Percentiles rank a stretch among this genome's conserved stretches.
Conservation (phyloP, 1,139 yeast species). For the Kurtzmaniella quercitrusa region DNA sequence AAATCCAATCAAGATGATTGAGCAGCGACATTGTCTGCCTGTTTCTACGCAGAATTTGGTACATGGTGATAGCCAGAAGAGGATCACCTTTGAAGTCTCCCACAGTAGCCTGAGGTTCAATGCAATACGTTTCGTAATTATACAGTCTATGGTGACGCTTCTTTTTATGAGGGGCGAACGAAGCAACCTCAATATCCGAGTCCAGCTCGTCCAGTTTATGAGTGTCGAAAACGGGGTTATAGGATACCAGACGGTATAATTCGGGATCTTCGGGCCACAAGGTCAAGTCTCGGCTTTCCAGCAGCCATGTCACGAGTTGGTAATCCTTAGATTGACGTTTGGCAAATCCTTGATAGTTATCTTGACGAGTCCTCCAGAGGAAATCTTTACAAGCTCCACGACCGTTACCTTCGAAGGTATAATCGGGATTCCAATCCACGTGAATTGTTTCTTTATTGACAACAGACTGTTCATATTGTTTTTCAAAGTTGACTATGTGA, state of each 20-base stretch:
- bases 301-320: slow-evolving; percentile 91
- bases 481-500: slow-evolving; percentile 56
- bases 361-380: slow-evolving; percentile 70
- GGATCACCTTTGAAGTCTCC: slow-evolving; percentile 33
- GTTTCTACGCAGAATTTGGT: slow-evolving; percentile 28
- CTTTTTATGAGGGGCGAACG: neutral
- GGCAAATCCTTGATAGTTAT: slow-evolving; percentile 30
- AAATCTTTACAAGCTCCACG: slow-evolving; percentile 78
- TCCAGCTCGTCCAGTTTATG: slow-evolving; percentile 26
- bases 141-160: slow-evolving; percentile 7
- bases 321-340: slow-evolving; percentile 48
- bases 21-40: slow-evolving; percentile 30
- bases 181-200: slow-evolving; percentile 9
- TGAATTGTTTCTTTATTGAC: slow-evolving; percentile 24
- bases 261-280: slow-evolving; percentile 73
- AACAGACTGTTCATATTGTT: slow-evolving; percentile 38
- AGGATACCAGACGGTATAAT: slow-evolving; percentile 56
- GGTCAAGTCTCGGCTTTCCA: slow-evolving; percentile 72
- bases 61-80: slow-evolving; percentile 32
- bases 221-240: slow-evolving; percentile 29
- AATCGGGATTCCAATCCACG: slow-evolving; percentile 39
- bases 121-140: slow-evolving; percentile 32
- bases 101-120: slow-evolving; percentile 36
- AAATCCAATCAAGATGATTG: slow-evolving; percentile 85
- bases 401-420: slow-evolving; percentile 72